Conservation (phyloP, 257 asterid genomes). For the Parsonsia alboflavescens region DNA sequence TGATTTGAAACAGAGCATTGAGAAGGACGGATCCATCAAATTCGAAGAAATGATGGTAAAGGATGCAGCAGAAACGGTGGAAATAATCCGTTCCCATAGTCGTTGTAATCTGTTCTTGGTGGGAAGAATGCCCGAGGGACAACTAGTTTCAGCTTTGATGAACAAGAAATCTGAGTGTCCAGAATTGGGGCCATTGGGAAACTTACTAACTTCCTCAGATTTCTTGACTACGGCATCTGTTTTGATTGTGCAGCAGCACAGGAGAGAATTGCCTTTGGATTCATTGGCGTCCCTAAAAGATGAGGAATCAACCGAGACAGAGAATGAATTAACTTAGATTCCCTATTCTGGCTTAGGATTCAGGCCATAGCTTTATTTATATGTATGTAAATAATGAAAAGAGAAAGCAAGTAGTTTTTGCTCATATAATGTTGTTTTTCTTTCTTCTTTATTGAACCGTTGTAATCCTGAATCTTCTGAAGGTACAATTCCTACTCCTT, state of each 20-base stretch:
- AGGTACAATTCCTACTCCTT: too few species aligned
- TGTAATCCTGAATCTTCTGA: too few species aligned
- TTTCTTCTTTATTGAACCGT: neutral
- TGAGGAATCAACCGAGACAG: neutral
- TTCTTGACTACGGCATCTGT: conserved; percentile 46
- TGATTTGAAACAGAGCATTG: conserved; percentile 20
- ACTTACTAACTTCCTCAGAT: conserved; percentile 34
- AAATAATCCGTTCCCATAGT: conserved; percentile 11
- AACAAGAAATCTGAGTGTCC: conserved; percentile 38
- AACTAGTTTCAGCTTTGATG: conserved; percentile 26
- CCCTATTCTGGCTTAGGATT: neutral
- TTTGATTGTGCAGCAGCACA: conserved; percentile 55
- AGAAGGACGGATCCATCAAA: conserved; percentile 25
- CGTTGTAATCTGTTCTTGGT: conserved; percentile 35
- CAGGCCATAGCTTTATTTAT: neutral
- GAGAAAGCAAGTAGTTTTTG: neutral
- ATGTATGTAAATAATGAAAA: neutral
- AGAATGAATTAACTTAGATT: neutral
- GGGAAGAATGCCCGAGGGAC: conserved; percentile 43
- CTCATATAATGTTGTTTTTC: neutral
- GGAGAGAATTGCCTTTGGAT: neutral
- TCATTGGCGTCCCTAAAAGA: conserved; percentile 2
- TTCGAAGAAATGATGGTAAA: conserved; percentile 30
- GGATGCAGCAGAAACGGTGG: conserved; percentile 21
- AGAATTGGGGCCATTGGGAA: conserved; percentile 50